Conservation (phyloP, 192 early-diverging fungal species). For the Podila epicladia region DNA sequence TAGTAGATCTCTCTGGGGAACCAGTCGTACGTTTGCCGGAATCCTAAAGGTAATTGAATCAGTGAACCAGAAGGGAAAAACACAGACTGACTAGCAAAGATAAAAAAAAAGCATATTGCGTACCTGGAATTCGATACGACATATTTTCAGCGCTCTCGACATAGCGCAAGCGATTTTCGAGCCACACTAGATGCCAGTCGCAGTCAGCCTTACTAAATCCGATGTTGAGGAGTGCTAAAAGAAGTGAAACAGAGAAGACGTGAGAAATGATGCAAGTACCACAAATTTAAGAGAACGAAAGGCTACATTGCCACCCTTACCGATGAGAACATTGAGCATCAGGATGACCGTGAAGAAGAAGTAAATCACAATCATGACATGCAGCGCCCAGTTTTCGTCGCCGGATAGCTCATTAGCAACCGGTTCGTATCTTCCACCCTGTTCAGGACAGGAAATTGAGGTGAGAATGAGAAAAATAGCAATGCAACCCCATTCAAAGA, state of each 20-base stretch:
- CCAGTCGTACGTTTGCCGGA: not conserved
- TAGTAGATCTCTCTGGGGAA: slow-evolving; percentile 6
- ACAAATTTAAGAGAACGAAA: too few species aligned
- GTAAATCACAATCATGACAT: slow-evolving; percentile 5
- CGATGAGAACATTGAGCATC: slow-evolving; percentile 22
- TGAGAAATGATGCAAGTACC: too few species aligned
- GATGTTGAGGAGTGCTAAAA: slow-evolving; percentile 4
- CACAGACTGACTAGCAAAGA: not conserved
- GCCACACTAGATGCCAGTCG: slow-evolving; percentile 10
- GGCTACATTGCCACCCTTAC: not conserved
- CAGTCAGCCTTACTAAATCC: not conserved
- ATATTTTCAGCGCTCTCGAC: slow-evolving; percentile 11
- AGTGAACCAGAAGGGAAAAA: not conserved
- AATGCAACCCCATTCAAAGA: not conserved
- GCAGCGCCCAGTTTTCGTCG: not conserved
- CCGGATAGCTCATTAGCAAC: not conserved
- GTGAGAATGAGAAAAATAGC: too few species aligned
- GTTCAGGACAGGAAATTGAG: too few species aligned
- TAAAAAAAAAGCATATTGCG: not conserved
- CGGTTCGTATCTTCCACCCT: slow-evolving; percentile 18
- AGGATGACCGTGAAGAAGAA: slow-evolving; percentile 21
- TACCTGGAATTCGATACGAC: slow-evolving; percentile 14
- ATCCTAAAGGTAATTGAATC: not conserved
- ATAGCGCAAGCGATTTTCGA: slow-evolving; percentile 6
- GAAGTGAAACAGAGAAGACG: too few species aligned